Evolutionary conservation across 2,329 filamentous ascomycete species (phyloP), one percentile per base, ranked within the genome.

Genomic region (Scedosporium boydii): DNA sequence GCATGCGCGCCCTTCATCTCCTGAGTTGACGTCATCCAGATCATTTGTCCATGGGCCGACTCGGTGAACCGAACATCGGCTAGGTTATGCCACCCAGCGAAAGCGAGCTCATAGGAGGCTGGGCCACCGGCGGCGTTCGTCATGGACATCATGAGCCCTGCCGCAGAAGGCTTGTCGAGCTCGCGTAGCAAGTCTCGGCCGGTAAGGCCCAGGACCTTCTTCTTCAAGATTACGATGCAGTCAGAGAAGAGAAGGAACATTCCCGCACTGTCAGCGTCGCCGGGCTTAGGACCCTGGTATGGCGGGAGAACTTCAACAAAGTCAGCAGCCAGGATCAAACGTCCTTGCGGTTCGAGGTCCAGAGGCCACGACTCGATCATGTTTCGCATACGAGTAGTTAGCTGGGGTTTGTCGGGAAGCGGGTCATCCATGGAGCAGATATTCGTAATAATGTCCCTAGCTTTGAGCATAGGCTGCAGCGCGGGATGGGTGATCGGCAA

Each of bases 361-460:
- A 77, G 70, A 1, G 91, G 91, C 91, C 91, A 96, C 56, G 82
- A 84, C 68, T 90, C 86, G 51, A 96, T 83, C 73, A 95, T 83
- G 66, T 88, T 87, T 65, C 87, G 87, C 58, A 97, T 77, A 51
- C 90, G 86, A 67, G 86, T 88, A 41, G 88, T 83, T 55, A 91
- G 80, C 67, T 90, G 89, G 9, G 87, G 86, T 67, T 91, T 89
- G 69, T 91, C 88, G 3, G 79, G 84, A 68, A 74, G 80, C 69
- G 69, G 89, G 71, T 77, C 89, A 69, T 97, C 93, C 76, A 97
- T 87, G 16, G 93, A 96, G 74, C 95, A 99, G 53, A 99, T 99
- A 61, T 96, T 95, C 21, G 93, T 92, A 67, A 99, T 92, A 61
- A 96, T 90, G 72, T 98, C 95, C 67, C 93, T 84, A 0, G 95